Base-by-base conservation (phyloP, 2,329 filamentous ascomycete species). In the Claviceps monticola region DNA sequence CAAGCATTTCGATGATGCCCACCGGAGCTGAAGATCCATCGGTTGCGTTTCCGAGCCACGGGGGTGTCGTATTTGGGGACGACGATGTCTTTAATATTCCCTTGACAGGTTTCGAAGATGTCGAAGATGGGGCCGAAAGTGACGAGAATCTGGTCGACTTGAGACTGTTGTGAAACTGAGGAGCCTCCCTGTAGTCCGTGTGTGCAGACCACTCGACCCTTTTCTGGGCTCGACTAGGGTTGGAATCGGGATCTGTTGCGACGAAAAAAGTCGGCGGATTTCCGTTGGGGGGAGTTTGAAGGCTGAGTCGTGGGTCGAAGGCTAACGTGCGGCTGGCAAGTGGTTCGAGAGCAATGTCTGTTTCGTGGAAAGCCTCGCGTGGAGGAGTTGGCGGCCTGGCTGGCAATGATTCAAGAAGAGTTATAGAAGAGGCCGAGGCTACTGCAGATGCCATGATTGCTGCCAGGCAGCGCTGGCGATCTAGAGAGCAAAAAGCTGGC, bases 41-140 rank as follows among this genome's bases (percentile, higher is more conserved):
- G 69, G 74, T 57, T 71, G 74, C 53, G 68, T 68, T 55, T 64
- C 68, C 66, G 3, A 66, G 56, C 26, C 64, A 62, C 9, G 67
- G 65, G 59, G 70, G 67, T 55, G 74, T 66, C 2, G 69, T 68
- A 51, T 74, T 75, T 7, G 66, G 69, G 62, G 66, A 74, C 51
- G 74, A 67, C 2, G 75, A 78, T 21, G 81, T 75, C 65, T 98
- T 98, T 54, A 98, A 75, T 50, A 98, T 98, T 3, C 78, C 75
- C 60, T 80, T 81, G 56, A 75, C 65, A 7, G 78, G 77, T 55
- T 69, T 75, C 6, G 69, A 61, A 54, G 67, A 56, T 38, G 47
- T 53, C 52, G 71, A 63, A 53, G 71, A 63, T 56, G 70, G 59
- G 53, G 64, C 59, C 53, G 74, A 64, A 52, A 70, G 54, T 37